Evolutionary conservation across 2,329 filamentous ascomycete species (phyloP), one percentile per base, ranked within the genome.

Genomic region (Stagonosporopsis tanaceti): DNA sequence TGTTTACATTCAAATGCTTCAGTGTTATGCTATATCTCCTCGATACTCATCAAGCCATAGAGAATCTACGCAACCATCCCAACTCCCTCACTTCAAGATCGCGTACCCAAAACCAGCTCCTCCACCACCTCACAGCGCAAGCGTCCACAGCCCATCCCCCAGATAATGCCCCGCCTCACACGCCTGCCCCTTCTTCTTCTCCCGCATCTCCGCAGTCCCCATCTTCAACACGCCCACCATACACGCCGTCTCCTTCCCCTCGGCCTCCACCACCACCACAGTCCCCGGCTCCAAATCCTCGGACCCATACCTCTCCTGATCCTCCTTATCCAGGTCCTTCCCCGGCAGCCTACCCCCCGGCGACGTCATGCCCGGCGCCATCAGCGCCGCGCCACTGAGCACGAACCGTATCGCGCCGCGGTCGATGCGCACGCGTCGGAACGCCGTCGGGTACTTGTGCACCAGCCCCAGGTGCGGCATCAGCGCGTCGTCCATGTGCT

Each of bases 391-490:
- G 41, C 95, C 95, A 1, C 88, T 91, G 1, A 99, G 86, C 25
- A 99, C 94, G 79, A 99, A 99, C 60, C 95, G 91, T 72, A 99
- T 98, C 5, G 95, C 95, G 61, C 95, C 95, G 47, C 95, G 87
- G 78, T 99, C 95, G 76, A 98, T 96, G 57, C 93, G 89, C 56
- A 99, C 84, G 50, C 87, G 89, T 17, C 91, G 89, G 76, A 99
- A 94, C 57, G 87, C 90, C 66, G 87, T 81, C 9, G 95, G 95
- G 80, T 94, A 98, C 67, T 89, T 86, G 82, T 99, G 95, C 35
- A 99, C 87, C 69, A 98, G 87, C 45, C 86, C 86, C 12, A 99
- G 88, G 77, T 98, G 95, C 0, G 95, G 95, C 57, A 97, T 85
- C 54, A 97, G 85, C 3, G 88, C 85, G 68, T 89, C 86, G 73